Evolutionary conservation across 176 grass and related monocot genomes (phyloP).

Genomic region (Aechmea fasciata): DNA sequence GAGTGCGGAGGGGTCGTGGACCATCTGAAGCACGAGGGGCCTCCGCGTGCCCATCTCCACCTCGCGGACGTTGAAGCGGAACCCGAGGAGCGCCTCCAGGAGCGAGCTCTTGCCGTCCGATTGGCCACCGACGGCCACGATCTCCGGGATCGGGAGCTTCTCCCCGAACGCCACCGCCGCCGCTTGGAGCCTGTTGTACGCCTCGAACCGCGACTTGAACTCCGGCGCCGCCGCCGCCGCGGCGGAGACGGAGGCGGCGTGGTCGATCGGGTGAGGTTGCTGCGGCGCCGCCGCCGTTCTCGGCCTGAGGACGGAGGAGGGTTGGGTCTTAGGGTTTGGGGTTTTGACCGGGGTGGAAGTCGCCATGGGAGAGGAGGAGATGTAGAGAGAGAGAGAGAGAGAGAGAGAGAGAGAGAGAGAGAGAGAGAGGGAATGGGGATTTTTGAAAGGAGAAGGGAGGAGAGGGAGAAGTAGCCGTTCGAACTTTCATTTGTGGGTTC

Average conservation of each 20-base stretch:
- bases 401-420: background rate
- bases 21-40: slow-evolving; percentile 97
- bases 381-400: slow-evolving; percentile 1
- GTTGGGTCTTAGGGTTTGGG: slow-evolving; percentile 30
- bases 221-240: slow-evolving; percentile 31
- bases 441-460: slow-evolving; percentile 32
- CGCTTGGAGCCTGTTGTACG: slow-evolving; percentile 95
- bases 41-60: slow-evolving; percentile 96
- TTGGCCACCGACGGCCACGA: slow-evolving; percentile 76
- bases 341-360: slow-evolving; percentile 37
- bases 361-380: slow-evolving; percentile 24
- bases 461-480: slow-evolving; percentile 2
- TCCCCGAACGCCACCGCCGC: slow-evolving; percentile 85
- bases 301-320: slow-evolving; percentile 22
- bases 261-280: background rate
- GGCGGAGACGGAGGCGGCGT: slow-evolving; percentile 11
- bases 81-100: slow-evolving; percentile 82
- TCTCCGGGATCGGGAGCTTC: slow-evolving; percentile 93
- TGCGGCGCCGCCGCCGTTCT: background rate
- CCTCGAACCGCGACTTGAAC: slow-evolving; percentile 78
- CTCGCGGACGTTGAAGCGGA: slow-evolving; percentile 96
- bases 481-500: background rate
- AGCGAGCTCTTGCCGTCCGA: slow-evolving; percentile 96
- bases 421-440: slow-evolving; percentile 29
- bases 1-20: slow-evolving; percentile 73